Evolutionary conservation across 495 filamentous ascomycete genomes (phyloP).

Genomic region (Sordaria brevicollis): DNA sequence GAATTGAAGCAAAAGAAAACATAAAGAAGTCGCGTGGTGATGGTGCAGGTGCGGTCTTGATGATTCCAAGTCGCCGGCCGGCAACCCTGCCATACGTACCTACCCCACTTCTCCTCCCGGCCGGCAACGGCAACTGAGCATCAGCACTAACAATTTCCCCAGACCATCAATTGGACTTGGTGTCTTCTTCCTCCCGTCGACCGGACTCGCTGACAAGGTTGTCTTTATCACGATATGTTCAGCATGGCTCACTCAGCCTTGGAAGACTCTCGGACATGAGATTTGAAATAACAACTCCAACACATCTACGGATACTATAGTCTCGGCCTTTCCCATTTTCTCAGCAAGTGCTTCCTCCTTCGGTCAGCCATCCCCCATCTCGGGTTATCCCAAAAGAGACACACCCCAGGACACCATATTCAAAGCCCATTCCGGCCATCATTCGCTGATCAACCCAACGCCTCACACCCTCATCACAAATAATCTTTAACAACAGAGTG

Average conservation of each 20-base stretch:
- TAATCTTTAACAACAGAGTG: background rate
- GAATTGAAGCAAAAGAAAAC: background rate
- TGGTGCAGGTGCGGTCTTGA: background rate
- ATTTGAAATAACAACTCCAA: background rate
- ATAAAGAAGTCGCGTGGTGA: background rate
- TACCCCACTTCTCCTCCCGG: background rate
- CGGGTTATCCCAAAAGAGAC: background rate
- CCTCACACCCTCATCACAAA: background rate
- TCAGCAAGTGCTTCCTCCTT: background rate
- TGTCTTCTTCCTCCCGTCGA: background rate
- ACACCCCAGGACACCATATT: too few relatives aligned
- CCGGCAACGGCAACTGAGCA: background rate
- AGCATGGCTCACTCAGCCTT: background rate
- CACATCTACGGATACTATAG: background rate
- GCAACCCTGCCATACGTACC: background rate
- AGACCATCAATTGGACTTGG: background rate
- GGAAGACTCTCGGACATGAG: background rate
- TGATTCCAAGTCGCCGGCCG: background rate
- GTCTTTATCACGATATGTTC: background rate
- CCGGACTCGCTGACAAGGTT: too few relatives aligned
- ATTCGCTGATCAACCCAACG: background rate
- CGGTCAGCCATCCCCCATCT: background rate
- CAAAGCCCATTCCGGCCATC: background rate
- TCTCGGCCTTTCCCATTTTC: background rate
- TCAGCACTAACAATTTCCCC: background rate